Evolutionary conservation across 805 yeast genomes (phyloP).

Genomic region (Candida khao-thaluensis): DNA sequence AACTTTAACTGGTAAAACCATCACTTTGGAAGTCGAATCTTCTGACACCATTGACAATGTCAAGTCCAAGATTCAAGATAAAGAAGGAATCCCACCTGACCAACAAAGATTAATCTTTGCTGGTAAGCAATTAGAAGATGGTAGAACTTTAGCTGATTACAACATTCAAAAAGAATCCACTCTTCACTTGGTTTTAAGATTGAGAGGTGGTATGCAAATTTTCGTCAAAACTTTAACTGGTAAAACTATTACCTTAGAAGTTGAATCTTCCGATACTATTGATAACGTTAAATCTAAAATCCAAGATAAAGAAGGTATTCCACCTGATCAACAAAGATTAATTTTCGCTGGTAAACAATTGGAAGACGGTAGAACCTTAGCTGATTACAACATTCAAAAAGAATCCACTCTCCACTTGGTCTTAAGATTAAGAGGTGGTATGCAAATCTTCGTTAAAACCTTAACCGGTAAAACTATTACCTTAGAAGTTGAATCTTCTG

Average conservation of each 20-base stretch:
- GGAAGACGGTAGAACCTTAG: slow-evolving; percentile 93
- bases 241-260: slow-evolving; percentile 83
- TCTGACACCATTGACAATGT: slow-evolving; percentile 98
- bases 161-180: slow-evolving; percentile 99
- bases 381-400: slow-evolving; percentile 98
- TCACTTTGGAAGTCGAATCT: slow-evolving; percentile 98
- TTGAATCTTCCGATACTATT: slow-evolving; percentile 95
- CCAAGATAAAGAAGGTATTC: slow-evolving; percentile 97
- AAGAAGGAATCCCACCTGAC: slow-evolving; percentile 99
- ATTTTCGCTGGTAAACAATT: slow-evolving; percentile 97
- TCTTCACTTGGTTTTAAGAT: slow-evolving; percentile 90
- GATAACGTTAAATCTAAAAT: slow-evolving; percentile 96
- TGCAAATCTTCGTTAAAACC: slow-evolving; percentile 59
- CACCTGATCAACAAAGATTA: slow-evolving; percentile 96
- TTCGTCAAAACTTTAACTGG: slow-evolving; percentile 59
- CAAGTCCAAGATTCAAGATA: slow-evolving; percentile 98
- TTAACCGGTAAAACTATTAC: slow-evolving; percentile 69
- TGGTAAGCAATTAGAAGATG: slow-evolving; percentile 99
- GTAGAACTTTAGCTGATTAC: slow-evolving; percentile 98
- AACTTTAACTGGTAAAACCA: slow-evolving; percentile 99
- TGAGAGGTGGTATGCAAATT: slow-evolving; percentile 82
- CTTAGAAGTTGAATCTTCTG: slow-evolving; percentile 96
- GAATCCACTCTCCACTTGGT: slow-evolving; percentile 96
- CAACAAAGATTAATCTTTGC: slow-evolving; percentile 99
- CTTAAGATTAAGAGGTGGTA: slow-evolving; percentile 96